A percentile compares a stretch with the other conserved stretches of the same genome.
Evolutionary conservation across 306 rosid genomes (phyloP).

Genomic region (Acacia acuminata): DNA sequence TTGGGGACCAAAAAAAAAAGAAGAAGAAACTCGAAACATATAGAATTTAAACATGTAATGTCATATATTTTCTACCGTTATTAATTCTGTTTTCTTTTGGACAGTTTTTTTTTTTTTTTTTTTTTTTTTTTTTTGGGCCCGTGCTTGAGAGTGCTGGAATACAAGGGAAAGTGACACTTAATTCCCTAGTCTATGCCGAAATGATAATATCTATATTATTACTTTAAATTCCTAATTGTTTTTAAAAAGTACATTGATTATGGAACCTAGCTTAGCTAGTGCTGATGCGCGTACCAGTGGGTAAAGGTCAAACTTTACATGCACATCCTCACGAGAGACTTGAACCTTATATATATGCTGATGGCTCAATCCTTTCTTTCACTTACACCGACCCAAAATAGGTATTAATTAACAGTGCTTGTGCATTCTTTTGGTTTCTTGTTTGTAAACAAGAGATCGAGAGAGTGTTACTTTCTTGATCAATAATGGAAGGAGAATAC

Average conservation of each 20-base stretch:
- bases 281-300: too few species aligned
- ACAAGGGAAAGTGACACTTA: background rate
- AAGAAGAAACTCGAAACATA: background rate
- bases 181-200: background rate
- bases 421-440: constrained; percentile 37
- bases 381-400: constrained; percentile 29
- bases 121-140: too few species aligned
- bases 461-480: constrained; percentile 6
- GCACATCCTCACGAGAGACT: constrained; percentile 54
- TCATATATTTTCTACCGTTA: too few species aligned
- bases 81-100: background rate
- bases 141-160: background rate
- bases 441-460: constrained; percentile 31
- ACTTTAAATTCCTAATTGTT: background rate
- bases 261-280: background rate
- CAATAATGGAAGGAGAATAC: constrained; percentile 45
- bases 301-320: constrained; percentile 23
- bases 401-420: constrained; percentile 37
- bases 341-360: constrained; percentile 36
- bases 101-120: background rate
- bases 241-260: background rate
- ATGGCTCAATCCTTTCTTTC: constrained; percentile 25
- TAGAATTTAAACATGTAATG: background rate
- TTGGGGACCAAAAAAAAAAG: background rate
- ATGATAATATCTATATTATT: background rate